Evolutionary conservation across 2,329 filamentous ascomycete genomes (phyloP), one percentile per base, ranked within the genome.

Genomic region (Cercospora sojina): DNA sequence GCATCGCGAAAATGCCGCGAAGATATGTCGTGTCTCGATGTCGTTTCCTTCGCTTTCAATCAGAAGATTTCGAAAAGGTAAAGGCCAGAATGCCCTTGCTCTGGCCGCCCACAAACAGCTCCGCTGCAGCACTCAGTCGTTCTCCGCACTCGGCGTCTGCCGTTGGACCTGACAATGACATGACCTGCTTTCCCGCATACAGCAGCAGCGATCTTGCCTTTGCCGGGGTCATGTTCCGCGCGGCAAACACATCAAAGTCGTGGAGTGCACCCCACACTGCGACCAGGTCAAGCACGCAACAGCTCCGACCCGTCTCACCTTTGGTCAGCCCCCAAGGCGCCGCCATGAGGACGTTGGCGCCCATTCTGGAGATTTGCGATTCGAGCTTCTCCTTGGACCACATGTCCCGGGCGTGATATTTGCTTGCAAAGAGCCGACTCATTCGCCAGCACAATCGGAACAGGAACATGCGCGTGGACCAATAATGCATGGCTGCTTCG

Each of bases 171-270:
- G 64, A 58, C 13, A 64, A 49, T 10, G 55, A 41, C 67, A 69
- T 69, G 13, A 69, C 60, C 20, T 60, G 61, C 43, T 67, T 49
- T 13, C 62, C 67, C 10, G 51, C 35, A 3, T 62, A 47, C 20
- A 61, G 27, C 13, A 67, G 35, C 7, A 69, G 18, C 6, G 62
- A 51, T 25, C 67, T 47, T 23, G 62, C 65, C 18, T 67, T 67
- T 2, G 59, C 62, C 1, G 67, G 67, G 5, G 55, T 35, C 43
- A 69, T 18, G 1, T 60, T 60, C 12, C 67, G 62, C 12, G 64
- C 41, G n/a, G 67, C 67, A 27, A 69, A 69, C 23, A 69, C 62
- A 29, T 69, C 67, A 25, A 67, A 69, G 47, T 69, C 67, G 12
- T 67, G 65, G 29, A 69, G 27, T 2, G 62, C 65, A 6, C 67